Evolutionary conservation across 768 basidiomycete species (phyloP), one percentile per base, ranked within the genome.

Genomic region (Podaxis rugospora): DNA sequence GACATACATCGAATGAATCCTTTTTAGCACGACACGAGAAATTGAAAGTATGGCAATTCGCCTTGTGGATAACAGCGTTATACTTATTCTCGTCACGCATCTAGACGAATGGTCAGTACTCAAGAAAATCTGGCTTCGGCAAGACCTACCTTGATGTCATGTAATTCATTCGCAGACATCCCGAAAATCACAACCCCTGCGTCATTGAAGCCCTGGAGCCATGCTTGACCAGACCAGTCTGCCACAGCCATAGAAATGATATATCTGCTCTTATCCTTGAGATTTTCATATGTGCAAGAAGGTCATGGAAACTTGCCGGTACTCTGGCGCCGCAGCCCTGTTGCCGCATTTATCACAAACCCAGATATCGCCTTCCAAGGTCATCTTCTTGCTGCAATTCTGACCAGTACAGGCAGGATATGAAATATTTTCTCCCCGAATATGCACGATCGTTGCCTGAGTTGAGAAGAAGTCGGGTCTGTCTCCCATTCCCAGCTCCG

Each of bases 201-300:
- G 5, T 98, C 96, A 70, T 99, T 96, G 80, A 99, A 99, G 3
- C 91, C 93, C 64, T 92, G 92, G 49, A 98, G 76, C 96, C 96
- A 98, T 16, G 86, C 82, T 72, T 95, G 92, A 21, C 86, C 88
- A 16, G 93, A 91, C 76, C 87, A 84, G 72, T 99, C 97, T n/a
- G 92, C 84, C 2, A 93, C 88, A 51, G 91, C 92, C 77, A 97
- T 80, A 40, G 86, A 83, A 65, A 98, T 80, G 68, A 96, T 87
- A 66, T 90, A 93, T 56, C 90, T 91, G 51, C 35, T 11, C 28
- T 40, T 37, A 59, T 57, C 44, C 53, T 32, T 40, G 28, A 21
- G 13, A 25, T 23, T 60, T 51, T 59, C 25, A 46, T 13, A 57
- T 46, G 57, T 21, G 6, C 1, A 7, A 37, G 7, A 46, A 39